A percentile compares a stretch with the other conserved stretches of the same genome.
Conservation (phyloP, 2,329 filamentous ascomycete genomes). For the Cryphonectria nitschkei region DNA sequence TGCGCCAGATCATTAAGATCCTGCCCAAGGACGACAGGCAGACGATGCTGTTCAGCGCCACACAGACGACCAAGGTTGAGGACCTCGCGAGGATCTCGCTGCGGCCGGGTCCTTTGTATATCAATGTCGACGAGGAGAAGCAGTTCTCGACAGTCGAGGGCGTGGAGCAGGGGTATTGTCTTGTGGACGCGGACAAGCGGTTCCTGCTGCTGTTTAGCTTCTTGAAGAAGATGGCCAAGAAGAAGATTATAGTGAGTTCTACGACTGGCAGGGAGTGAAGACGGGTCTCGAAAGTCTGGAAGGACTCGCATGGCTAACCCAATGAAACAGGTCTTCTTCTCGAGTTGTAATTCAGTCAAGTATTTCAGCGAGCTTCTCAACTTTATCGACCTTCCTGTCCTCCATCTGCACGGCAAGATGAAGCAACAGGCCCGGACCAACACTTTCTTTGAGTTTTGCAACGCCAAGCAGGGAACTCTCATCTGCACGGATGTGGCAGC, state of each 20-base stretch:
- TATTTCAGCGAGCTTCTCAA: constrained; percentile 96
- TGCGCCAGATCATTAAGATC: constrained; percentile 95
- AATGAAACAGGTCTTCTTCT: constrained; percentile 73
- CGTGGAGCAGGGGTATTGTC: constrained; percentile 92
- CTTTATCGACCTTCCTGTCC: constrained; percentile 91
- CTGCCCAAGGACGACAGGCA: constrained; percentile 84
- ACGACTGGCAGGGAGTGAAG: not conserved
- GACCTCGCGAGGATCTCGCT: constrained; percentile 94
- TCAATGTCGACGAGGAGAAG: constrained; percentile 92
- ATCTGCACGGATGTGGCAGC: constrained; percentile 98
- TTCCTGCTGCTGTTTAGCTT: constrained; percentile 95
- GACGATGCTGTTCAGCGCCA: constrained; percentile 98
- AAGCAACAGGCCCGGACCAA: constrained; percentile 99
- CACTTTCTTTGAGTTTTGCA: constrained; percentile 93
- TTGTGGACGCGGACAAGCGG: constrained; percentile 91
- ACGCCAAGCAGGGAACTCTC: constrained; percentile 77
- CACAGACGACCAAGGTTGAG: constrained; percentile 97
- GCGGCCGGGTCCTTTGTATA: constrained; percentile 87
- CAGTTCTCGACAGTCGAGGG: constrained; percentile 91
- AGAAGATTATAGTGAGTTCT: constrained; percentile 83
- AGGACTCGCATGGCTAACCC: not conserved
- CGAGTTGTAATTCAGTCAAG: constrained; percentile 89
- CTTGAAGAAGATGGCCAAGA: constrained; percentile 87
- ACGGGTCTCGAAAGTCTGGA: not conserved
- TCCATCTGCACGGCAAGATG: constrained; percentile 90